Evolutionary conservation across 306 rosid species (phyloP).

Genomic region (Quercus alba): DNA sequence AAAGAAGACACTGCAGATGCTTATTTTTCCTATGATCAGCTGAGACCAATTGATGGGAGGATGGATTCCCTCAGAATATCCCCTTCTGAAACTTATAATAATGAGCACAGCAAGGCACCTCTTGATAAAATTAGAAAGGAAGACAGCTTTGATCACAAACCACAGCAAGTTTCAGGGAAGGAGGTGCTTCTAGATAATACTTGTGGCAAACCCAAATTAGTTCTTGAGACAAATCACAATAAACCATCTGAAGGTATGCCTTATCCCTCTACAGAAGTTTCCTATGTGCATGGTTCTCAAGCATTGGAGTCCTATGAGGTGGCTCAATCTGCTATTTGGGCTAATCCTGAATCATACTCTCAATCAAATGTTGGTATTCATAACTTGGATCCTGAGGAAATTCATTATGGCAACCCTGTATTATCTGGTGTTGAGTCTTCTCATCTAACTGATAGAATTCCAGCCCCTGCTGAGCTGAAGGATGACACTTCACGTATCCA

Average conservation of each 20-base stretch:
- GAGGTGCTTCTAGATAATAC: slow-evolving; percentile 45
- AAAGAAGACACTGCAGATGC: slow-evolving; percentile 37
- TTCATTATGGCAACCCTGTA: slow-evolving; percentile 22
- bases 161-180: slow-evolving; percentile 27
- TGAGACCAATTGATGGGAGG: slow-evolving; percentile 52
- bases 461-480: slow-evolving; percentile 28
- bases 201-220: slow-evolving; percentile 26
- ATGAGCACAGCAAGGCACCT: slow-evolving; percentile 35
- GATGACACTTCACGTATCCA: slow-evolving; percentile 15
- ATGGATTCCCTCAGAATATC: slow-evolving; percentile 36
- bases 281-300: slow-evolving; percentile 29
- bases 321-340: slow-evolving; percentile 49
- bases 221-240: slow-evolving; percentile 22
- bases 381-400: slow-evolving; percentile 26
- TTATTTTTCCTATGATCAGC: slow-evolving; percentile 41
- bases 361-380: slow-evolving; percentile 38
- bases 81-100: slow-evolving; percentile 38
- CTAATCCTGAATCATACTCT: slow-evolving; percentile 45
- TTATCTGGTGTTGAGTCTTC: slow-evolving; percentile 20
- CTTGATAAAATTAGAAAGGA: slow-evolving; percentile 35
- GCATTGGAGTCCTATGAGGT: slow-evolving; percentile 49
- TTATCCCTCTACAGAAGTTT: slow-evolving; percentile 40
- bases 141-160: slow-evolving; percentile 36
- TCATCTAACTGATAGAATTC: slow-evolving; percentile 8
- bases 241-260: slow-evolving; percentile 31